These are phyloP conservation scores for Curvularia sp. DNA, from an alignment of 2,329 filamentous ascomycete species.

Conservation along the genomic window DNA sequence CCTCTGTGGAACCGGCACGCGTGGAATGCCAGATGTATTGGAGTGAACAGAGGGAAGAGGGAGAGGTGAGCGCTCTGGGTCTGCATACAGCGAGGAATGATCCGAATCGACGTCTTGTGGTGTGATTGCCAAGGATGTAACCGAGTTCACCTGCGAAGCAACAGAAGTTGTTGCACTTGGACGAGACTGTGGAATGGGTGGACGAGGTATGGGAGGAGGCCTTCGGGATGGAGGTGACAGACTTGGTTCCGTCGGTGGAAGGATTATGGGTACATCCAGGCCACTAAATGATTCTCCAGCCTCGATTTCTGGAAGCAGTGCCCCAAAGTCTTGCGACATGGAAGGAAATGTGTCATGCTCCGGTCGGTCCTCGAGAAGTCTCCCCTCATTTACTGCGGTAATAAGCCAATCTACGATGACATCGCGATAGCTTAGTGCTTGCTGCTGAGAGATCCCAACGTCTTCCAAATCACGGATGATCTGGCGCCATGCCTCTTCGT, in stretches of 20 bases:
- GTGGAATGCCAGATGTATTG: neutral
- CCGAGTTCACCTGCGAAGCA: neutral
- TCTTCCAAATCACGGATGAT: slow-evolving; percentile 45
- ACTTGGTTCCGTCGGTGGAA: neutral
- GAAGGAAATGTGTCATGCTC: slow-evolving; percentile 14
- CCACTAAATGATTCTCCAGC: slow-evolving; percentile 6
- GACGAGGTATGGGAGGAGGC: neutral
- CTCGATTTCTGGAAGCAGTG: slow-evolving; percentile 4
- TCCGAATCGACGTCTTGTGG: neutral
- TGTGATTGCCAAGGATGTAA: neutral
- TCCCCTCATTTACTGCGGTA: slow-evolving; percentile 41
- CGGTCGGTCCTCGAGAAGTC: slow-evolving; percentile 33
- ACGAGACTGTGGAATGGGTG: neutral
- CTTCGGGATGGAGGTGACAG: neutral
- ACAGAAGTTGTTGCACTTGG: neutral
- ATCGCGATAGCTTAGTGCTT: slow-evolving; percentile 34
- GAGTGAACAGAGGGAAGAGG: neutral
- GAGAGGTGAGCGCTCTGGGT: neutral
- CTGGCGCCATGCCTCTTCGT: slow-evolving; percentile 42
- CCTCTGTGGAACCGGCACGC: neutral
- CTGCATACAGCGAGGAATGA: neutral
- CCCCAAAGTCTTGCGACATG: slow-evolving; percentile 15
- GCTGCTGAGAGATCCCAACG: slow-evolving; percentile 36
- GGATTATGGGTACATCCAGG: slow-evolving; percentile 4
- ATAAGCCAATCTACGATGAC: slow-evolving; percentile 45